Percentiles rank a stretch among this genome's conserved stretches.
phyloP scores from a whole-genome alignment of 352 stramenopile genomes.

The Phytophthora macrochlamydospora region DNA sequence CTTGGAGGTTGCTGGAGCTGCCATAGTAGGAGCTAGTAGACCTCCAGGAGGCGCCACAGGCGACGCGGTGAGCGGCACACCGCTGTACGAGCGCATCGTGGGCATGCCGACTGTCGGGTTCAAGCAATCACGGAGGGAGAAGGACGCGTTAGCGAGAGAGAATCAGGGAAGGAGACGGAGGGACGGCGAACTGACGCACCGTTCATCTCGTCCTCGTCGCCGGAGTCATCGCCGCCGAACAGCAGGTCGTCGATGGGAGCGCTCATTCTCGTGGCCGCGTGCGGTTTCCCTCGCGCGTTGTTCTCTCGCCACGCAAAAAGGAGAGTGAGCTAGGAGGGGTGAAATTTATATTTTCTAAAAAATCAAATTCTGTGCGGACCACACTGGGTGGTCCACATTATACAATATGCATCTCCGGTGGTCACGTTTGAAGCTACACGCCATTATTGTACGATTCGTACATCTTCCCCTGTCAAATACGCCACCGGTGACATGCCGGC shows the following conservation, averaged over 20 bases:
- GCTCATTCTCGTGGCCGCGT: slow-evolving; percentile 53
- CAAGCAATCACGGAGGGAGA: neutral
- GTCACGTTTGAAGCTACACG: too few relatives aligned
- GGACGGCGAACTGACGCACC: slow-evolving; percentile 42
- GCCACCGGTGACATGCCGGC: too few relatives aligned
- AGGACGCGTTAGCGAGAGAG: slow-evolving; percentile 15
- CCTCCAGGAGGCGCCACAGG: slow-evolving; percentile 25
- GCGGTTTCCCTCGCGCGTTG: slow-evolving; percentile 2
- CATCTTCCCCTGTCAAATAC: too few relatives aligned
- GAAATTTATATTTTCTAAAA: too few relatives aligned
- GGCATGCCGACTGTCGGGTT: slow-evolving; percentile 24
- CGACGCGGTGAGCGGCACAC: slow-evolving; percentile 30
- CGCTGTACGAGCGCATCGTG: slow-evolving; percentile 45
- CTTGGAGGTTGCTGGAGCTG: slow-evolving; percentile 8
- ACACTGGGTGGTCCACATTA: too few relatives aligned
- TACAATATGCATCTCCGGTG: too few relatives aligned
- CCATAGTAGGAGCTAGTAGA: slow-evolving; percentile 23
- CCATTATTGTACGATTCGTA: too few relatives aligned
- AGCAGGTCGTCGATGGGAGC: slow-evolving; percentile 86
- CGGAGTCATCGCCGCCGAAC: slow-evolving; percentile 82
- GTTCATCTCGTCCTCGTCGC: slow-evolving; percentile 76
- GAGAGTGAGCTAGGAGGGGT: slow-evolving; percentile 9
- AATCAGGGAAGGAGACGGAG: slow-evolving; percentile 1
- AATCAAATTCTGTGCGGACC: too few relatives aligned
- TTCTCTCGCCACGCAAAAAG: slow-evolving; percentile 22